A percentile compares a stretch with the other conserved stretches of the same genome.
These are phyloP conservation scores for Botrytis squamosa DNA, from an alignment of 2,329 filamentous ascomycete species.

Conservation along the genomic window DNA sequence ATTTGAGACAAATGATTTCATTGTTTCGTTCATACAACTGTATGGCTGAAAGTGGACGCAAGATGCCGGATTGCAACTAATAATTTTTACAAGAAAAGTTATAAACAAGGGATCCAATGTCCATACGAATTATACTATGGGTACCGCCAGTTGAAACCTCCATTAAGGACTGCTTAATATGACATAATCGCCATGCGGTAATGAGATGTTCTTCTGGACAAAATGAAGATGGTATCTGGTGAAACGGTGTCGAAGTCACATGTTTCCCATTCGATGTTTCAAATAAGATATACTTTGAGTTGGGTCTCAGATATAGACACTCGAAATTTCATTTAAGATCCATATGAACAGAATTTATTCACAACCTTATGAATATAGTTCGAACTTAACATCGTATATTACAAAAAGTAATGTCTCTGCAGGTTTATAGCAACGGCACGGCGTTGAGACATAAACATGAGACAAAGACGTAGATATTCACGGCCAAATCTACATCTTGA, in stretches of 20 bases:
- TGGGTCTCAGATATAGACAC: neutral
- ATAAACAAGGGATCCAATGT: neutral
- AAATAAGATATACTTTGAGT: neutral
- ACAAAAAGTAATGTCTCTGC: neutral
- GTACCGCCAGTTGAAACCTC: accelerated
- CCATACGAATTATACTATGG: neutral
- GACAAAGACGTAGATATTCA: neutral
- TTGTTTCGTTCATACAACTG: neutral
- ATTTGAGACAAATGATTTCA: neutral
- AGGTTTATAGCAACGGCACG: neutral
- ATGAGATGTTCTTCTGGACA: neutral
- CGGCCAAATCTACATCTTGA: neutral
- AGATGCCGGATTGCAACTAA: neutral
- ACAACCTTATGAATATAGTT: neutral
- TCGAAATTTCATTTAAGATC: neutral
- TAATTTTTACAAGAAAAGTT: neutral
- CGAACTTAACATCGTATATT: neutral
- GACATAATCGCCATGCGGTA: neutral
- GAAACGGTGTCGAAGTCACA: neutral
- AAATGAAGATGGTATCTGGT: neutral
- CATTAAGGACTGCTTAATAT: accelerated
- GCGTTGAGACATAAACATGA: neutral
- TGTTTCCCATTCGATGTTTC: neutral
- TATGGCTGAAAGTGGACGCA: neutral
- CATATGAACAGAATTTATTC: accelerated